Percentiles rank a stretch among this genome's conserved stretches.
Conservation (phyloP, 805 yeast species). For the Sugiyamaella lignohabitans region DNA sequence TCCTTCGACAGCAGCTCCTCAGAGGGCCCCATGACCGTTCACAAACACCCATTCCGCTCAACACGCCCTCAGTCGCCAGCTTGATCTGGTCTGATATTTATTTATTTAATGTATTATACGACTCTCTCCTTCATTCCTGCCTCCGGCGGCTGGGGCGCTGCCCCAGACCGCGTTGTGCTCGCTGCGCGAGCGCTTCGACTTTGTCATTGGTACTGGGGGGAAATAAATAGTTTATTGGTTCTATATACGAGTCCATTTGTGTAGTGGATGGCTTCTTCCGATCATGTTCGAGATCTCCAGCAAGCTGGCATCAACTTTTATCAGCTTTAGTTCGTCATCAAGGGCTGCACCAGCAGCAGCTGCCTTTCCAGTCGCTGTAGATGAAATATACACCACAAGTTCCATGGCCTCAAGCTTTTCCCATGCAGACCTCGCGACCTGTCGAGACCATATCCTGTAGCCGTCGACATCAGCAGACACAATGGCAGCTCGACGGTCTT, state of each 20-base stretch:
- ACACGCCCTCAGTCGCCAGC: no score
- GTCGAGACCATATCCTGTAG: conserved; percentile 53
- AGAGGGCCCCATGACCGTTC: neutral
- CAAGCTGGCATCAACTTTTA: conserved; percentile 30
- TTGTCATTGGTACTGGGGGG: no score
- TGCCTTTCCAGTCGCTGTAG: conserved; percentile 37
- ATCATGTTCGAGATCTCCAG: conserved; percentile 30
- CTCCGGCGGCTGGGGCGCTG: no score
- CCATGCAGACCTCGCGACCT: conserved; percentile 65
- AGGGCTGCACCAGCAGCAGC: conserved; percentile 32
- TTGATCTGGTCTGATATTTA: no score
- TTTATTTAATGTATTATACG: no score
- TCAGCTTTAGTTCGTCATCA: conserved; percentile 29
- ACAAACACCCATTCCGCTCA: neutral
- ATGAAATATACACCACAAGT: conserved; percentile 37
- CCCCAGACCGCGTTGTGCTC: no score
- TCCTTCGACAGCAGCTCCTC: neutral
- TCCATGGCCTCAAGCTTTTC: conserved; percentile 55
- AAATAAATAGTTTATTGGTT: no score
- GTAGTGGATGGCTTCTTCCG: conserved; percentile 35
- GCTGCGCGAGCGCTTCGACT: no score
- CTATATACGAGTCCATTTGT: conserved; percentile 31
- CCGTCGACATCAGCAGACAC: conserved; percentile 31
- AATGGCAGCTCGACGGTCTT: conserved; percentile 33
- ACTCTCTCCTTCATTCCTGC: no score